Percentiles rank a stretch among this genome's conserved stretches.
Evolutionary conservation across 1,284 basidiomycete species (phyloP).

Genomic region (Rhodotorula sp.): DNA sequence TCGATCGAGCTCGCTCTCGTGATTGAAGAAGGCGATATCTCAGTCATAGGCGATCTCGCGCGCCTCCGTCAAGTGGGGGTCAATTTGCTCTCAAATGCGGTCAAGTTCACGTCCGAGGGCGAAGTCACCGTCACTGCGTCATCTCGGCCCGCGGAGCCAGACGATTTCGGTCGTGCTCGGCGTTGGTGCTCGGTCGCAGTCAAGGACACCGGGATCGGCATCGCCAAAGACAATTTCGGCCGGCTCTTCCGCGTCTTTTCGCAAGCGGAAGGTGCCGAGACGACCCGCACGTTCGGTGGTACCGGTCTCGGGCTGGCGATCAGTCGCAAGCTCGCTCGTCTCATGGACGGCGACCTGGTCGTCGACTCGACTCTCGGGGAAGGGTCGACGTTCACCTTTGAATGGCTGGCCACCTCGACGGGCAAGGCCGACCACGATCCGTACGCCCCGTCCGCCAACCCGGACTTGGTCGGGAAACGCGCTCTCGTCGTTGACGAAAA

Average conservation of each 20-base stretch:
- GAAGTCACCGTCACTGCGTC: constrained; percentile 34
- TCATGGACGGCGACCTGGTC: constrained; percentile 38
- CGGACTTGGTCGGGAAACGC: constrained; percentile 33
- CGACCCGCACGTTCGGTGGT: constrained; percentile 35
- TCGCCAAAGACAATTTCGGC: constrained; percentile 37
- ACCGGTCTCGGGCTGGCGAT: constrained; percentile 41
- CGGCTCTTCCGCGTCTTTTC: constrained; percentile 39
- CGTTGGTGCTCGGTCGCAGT: constrained; percentile 25
- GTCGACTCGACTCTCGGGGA: constrained; percentile 38
- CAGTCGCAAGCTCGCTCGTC: constrained; percentile 34
- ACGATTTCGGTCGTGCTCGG: background rate
- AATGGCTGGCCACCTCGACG: constrained; percentile 16
- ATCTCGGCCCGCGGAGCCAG: background rate
- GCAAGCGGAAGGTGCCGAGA: constrained; percentile 36
- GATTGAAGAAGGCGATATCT: constrained; percentile 36
- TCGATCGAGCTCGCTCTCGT: constrained; percentile 34
- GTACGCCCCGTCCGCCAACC: constrained; percentile 24
- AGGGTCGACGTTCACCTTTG: constrained; percentile 40
- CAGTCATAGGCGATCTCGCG: constrained; percentile 31
- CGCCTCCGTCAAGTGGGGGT: constrained; percentile 37
- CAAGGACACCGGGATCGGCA: constrained; percentile 39
- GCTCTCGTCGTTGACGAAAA: constrained; percentile 37
- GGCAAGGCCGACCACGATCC: constrained; percentile 12
- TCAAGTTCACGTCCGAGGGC: constrained; percentile 35
- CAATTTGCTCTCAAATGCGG: constrained; percentile 34